Evolutionary conservation across 202 grass and related monocot species (phyloP).

Genomic region (Cymbopogon flexuosus): DNA sequence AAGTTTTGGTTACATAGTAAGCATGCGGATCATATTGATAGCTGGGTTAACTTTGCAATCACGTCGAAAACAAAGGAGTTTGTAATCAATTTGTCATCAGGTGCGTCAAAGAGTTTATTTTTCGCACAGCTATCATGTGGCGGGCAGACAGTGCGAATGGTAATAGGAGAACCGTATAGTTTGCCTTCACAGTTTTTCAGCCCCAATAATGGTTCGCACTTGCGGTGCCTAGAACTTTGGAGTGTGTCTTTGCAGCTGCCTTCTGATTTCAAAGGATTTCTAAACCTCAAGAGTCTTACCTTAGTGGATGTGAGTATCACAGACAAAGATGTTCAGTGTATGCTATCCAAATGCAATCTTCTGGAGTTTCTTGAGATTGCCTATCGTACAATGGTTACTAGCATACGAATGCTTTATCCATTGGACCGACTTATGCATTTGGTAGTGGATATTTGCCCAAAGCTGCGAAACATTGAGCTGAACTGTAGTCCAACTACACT

Average conservation of each 20-base stretch:
- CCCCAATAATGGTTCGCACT: not conserved
- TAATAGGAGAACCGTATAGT: not conserved
- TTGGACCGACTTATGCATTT: constrained; percentile 4
- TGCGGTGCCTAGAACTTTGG: not conserved
- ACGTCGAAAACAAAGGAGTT: not conserved
- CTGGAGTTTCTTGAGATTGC: not conserved
- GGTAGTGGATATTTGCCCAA: not conserved
- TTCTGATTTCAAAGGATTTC: not conserved
- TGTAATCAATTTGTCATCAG: not conserved
- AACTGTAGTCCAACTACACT: constrained; percentile 9
- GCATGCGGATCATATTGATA: not conserved
- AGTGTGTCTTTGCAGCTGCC: not conserved
- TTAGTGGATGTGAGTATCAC: not conserved
- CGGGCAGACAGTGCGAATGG: too few relatives aligned
- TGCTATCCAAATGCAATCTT: constrained; percentile 8
- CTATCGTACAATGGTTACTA: not conserved
- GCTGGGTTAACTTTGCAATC: not conserved
- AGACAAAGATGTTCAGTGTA: not conserved
- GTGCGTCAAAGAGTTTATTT: not conserved
- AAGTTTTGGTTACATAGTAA: not conserved
- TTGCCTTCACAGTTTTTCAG: not conserved
- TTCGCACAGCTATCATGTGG: not conserved
- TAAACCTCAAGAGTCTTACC: not conserved
- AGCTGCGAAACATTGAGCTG: not conserved
- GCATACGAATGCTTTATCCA: not conserved